Evolutionary conservation across 371 early-diverging fungal genomes (phyloP), one percentile per base, ranked within the genome.

Genomic region (Mortierella sp.): DNA sequence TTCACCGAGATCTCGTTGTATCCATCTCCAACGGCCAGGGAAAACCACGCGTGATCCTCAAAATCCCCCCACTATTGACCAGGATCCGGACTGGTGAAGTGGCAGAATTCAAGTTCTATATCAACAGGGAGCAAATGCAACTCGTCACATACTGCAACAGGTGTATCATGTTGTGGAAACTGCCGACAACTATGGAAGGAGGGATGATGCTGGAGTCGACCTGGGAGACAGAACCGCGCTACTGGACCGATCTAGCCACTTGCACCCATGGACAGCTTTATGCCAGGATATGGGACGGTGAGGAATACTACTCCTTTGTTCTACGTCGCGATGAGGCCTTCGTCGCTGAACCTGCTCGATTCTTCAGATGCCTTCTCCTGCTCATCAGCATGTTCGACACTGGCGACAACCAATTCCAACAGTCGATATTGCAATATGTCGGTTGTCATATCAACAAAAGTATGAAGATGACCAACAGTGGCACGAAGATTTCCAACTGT

Each of bases 381-480:
- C 31, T 57, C 13, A 0, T 45, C 7, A 9, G 19, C 9, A 57
- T 64, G 9, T 64, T 45, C 19, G 41, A 39, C 6, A 0, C 9
- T 19, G 48, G 39, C 5, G 40, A 57, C 9, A 17, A 24, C 3
- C 6, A 13, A 0, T 40, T 47, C 52, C 31, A 16, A 47, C 21
- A 52, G 16, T 52, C 50, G 2, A 44, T 44, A 13, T 16, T 56
- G 19, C 27, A 48, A 6, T 51, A 45, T 27, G 29, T 51, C n/a
- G 40, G 57, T 16, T 24, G 19, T 8, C 21, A 57, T n/a, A 31
- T 64, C 43, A 64, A 64, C 40, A 4, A 2, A 4, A 37, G 45
- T 8, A n/a, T 37, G 16, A 21, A 14, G 14, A n/a, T n/a, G n/a
- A n/a, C n/a, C n/a, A n/a, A n/a, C n/a, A n/a, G n/a, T n/a, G n/a